Evolutionary conservation across 768 basidiomycete genomes (phyloP).

Genomic region (Russula foetens): DNA sequence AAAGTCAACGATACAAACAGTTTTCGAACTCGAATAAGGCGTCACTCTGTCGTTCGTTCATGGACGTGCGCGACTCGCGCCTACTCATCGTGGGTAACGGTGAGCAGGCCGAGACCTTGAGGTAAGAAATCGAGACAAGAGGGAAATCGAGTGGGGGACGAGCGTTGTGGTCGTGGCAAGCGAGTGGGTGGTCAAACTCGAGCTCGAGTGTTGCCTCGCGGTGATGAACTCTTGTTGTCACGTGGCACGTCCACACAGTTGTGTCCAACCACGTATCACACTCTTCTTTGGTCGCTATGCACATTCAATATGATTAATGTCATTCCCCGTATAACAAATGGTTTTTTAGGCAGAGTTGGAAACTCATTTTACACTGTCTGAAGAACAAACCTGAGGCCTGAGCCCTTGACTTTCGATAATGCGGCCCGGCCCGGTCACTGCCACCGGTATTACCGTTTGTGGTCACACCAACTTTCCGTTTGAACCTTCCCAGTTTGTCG

Average conservation of each 20-base stretch:
- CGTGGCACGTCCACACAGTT: background rate
- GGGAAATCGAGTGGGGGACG: background rate
- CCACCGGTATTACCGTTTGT: background rate
- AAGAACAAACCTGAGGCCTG: too few relatives aligned
- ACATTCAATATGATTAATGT: too few relatives aligned
- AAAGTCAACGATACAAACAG: constrained; percentile 44
- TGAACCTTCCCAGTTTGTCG: background rate
- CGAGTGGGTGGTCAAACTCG: background rate
- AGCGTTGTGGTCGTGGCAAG: background rate
- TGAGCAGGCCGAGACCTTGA: constrained; percentile 17
- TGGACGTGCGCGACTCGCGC: constrained; percentile 38
- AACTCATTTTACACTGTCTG: too few relatives aligned
- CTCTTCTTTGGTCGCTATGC: too few relatives aligned
- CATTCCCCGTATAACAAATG: too few relatives aligned
- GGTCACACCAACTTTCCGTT: background rate
- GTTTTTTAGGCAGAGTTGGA: too few relatives aligned
- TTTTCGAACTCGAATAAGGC: constrained; percentile 79
- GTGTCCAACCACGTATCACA: too few relatives aligned
- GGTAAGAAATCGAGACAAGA: background rate
- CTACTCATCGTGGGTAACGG: constrained; percentile 29
- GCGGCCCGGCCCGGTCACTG: background rate
- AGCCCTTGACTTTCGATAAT: background rate
- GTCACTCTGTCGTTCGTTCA: constrained; percentile 64
- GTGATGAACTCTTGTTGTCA: constrained; percentile 8
- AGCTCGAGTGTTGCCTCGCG: constrained; percentile 3